Evolutionary conservation across 768 basidiomycete species (phyloP).

Genomic region (Mycena vulgaris): DNA sequence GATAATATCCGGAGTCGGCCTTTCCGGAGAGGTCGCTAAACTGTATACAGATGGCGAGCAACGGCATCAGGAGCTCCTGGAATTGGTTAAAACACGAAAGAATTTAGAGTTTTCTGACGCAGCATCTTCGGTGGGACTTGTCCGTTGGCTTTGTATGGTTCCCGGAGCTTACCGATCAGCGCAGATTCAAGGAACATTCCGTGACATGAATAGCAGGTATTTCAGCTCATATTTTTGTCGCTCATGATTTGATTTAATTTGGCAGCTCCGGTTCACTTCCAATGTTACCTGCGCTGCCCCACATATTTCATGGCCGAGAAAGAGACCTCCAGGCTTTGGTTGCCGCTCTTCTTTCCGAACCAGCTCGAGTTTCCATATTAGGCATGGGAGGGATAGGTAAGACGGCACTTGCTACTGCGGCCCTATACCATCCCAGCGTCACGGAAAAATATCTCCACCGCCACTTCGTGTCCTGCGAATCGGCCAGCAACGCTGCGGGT

Average conservation of each 20-base stretch:
- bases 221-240: neutral
- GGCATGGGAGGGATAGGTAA: conserved; percentile 12
- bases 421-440: neutral
- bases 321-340: neutral
- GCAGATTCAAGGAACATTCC: neutral
- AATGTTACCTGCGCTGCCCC: neutral
- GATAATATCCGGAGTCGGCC: neutral
- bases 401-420: neutral
- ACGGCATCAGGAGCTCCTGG: conserved; percentile 1
- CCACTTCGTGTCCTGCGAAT: conserved; percentile 10
- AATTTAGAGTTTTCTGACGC: neutral
- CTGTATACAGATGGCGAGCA: neutral
- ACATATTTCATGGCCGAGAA: conserved; percentile 3
- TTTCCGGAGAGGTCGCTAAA: neutral
- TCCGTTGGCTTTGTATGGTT: neutral
- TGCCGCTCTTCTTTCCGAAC: neutral
- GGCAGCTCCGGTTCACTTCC: neutral
- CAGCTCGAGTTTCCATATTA: neutral
- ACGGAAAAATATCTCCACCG: neutral
- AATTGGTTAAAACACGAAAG: neutral
- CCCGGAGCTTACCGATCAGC: neutral
- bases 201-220: conserved; percentile 10
- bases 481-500: neutral
- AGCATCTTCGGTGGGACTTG: neutral
- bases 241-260: neutral